Base-by-base conservation (phyloP, 768 basidiomycete genomes). In the Trametes gibbosa region DNA sequence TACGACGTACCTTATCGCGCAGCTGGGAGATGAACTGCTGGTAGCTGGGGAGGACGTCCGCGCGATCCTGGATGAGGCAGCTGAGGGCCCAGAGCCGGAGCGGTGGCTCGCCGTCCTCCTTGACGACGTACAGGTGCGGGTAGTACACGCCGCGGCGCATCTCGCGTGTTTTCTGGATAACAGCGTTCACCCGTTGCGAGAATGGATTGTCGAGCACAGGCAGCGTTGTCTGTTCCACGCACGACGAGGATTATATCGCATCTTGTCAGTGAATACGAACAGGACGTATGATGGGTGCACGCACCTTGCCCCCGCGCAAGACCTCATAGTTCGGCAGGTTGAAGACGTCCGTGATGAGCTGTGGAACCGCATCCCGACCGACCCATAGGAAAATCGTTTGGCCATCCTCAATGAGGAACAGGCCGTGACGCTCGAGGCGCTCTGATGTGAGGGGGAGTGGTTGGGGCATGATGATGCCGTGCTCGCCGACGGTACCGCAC, bases 311-410 rank as follows among this genome's bases (percentile, higher is more conserved):
- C 48, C 93, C 93, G 51, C 90, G 89, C 52, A 99, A 77, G 16
- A 88, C 88, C 41, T 92, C 91, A 69, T 98, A 98, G 64, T 75
- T 87, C 0, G 90, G 87, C 35, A 98, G 79, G 68, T 92, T 86
- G 74, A 99, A 98, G 17, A 98, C 95, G 68, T 99, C 97, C 79
- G 87, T 79, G 60, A 98, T 77, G 47, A 98, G 84, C 69, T 95
- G 90, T 10, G 95, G 92, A n/a, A 98, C 94, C 8, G 97, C 94
- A 71, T 98, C 96, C 29, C 95, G 86, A n/a, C 97, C 97, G 50
- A 99, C 85, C 89, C 93, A 98, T 48, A 98, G 79, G 85, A 99
- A 98, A 69, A 99, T 92, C 21, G 91, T 95, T 73, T 98, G 97
- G 1, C 91, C 92, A 72, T 98, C 96, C 73, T 98, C 97, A 65